These are phyloP conservation scores for Berberis thunbergii DNA, from an alignment of 164 flowering plant species.

Conservation along the genomic window DNA sequence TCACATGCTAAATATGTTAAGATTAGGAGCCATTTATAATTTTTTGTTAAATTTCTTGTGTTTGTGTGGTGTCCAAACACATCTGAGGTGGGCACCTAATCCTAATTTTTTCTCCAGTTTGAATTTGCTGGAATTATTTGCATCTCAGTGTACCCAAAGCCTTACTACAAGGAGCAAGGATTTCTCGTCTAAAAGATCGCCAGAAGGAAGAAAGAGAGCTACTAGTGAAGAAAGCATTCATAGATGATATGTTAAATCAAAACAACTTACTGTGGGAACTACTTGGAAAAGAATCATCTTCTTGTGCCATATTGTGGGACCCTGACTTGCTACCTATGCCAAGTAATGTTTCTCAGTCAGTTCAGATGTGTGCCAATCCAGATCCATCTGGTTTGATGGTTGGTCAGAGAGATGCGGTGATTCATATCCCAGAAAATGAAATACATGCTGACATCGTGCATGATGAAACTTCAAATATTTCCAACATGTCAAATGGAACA, in stretches of 20 bases:
- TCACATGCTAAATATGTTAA: too few relatives aligned
- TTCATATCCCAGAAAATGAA: neutral
- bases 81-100: too few relatives aligned
- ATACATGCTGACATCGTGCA: slow-evolving; percentile 9
- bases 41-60: too few relatives aligned
- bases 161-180: slow-evolving; percentile 76
- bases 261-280: slow-evolving; percentile 39
- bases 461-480: slow-evolving; percentile 6
- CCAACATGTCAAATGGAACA: slow-evolving; percentile 15
- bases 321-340: slow-evolving; percentile 55
- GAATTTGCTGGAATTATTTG: slow-evolving; percentile 16
- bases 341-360: slow-evolving; percentile 25
- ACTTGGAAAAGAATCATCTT: slow-evolving; percentile 36
- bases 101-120: too few relatives aligned
- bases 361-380: slow-evolving; percentile 4
- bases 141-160: slow-evolving; percentile 75
- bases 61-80: too few relatives aligned
- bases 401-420: neutral
- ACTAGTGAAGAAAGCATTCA: slow-evolving; percentile 72
- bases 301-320: slow-evolving; percentile 63
- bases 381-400: slow-evolving; percentile 2
- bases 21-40: too few relatives aligned
- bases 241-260: slow-evolving; percentile 67
- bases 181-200: slow-evolving; percentile 87
- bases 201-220: slow-evolving; percentile 81